Evolutionary conservation across 129 eudicot genomes (phyloP).

Genomic region (Deinandra increscens): DNA sequence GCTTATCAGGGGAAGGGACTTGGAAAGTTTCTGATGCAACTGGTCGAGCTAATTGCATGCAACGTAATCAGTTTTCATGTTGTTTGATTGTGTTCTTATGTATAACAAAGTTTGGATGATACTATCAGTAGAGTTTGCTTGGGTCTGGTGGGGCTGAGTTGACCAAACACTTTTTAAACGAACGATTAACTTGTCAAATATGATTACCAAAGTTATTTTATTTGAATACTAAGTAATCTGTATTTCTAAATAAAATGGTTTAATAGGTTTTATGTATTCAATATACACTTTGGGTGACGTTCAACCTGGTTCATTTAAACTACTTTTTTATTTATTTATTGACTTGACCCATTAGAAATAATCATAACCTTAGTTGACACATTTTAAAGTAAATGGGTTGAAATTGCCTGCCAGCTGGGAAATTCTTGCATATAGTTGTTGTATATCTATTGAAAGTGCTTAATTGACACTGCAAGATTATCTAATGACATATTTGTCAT

Average conservation of each 20-base stretch:
- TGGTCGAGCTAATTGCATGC: slow-evolving; percentile 77
- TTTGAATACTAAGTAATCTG: neutral
- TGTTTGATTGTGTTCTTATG: neutral
- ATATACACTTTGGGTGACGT: neutral
- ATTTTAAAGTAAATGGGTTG: neutral
- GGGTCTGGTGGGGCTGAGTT: neutral
- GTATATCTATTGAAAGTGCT: slow-evolving; percentile 13
- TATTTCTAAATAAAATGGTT: neutral
- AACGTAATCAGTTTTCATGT: slow-evolving; percentile 40
- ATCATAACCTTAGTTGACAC: neutral
- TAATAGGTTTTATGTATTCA: neutral
- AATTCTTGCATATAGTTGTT: slow-evolving; percentile 10
- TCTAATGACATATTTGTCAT: slow-evolving; percentile 8
- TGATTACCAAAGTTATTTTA: neutral
- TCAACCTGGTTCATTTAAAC: neutral
- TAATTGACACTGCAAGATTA: slow-evolving; percentile 15
- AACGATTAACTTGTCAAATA: neutral
- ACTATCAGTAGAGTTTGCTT: neutral
- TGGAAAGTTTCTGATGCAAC: slow-evolving; percentile 80
- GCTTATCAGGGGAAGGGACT: slow-evolving; percentile 77
- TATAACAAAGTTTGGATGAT: slow-evolving; percentile 9
- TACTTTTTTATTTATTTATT: neutral
- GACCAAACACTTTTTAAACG: neutral
- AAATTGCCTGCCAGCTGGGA: neutral
- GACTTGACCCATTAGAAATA: neutral